Evolutionary conservation across 2,329 filamentous ascomycete genomes (phyloP), one percentile per base, ranked within the genome.

Genomic region (Penicillium aurantiogriseum): DNA sequence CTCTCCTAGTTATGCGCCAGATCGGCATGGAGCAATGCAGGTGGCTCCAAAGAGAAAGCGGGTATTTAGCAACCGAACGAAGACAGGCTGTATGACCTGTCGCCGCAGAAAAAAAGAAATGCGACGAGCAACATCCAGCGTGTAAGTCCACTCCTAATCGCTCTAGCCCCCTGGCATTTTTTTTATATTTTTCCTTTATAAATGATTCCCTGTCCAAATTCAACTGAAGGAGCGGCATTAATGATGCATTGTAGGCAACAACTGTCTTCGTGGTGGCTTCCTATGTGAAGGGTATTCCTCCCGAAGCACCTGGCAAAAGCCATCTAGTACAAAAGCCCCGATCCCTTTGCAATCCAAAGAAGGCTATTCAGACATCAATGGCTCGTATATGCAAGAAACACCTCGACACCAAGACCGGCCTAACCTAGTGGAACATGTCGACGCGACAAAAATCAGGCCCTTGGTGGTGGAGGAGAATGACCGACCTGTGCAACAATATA

Each of bases 81-180:
- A 97, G 78, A 97, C 92, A 10, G 92, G 92, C 33, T 97, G 93
- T 74, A 86, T 96, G 76, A 97, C 93, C 6, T 97, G 93, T 73
- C 84, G 93, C 59, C 85, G 86, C 71, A 85, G 93, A 58, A 97
- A 97, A 97, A 83, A 97, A 97, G 85, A 97, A 97, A 77, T 97
- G 94, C 71, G 93, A 97, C 71, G 94, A 97, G 79, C 85, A 84
- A 53, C 95, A 96, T 74, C 94, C 94, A 27, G 87, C 91, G 74
- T 97, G 94, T 95, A 81, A 81, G 89, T 74, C 49, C 44, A 33
- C 50, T 38, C 29, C 53, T 48, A 23, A 52, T 35, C 29, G 31
- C 46, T 59, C 44, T 57, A 35, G 27, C 21, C 53, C 36, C 4
- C 2, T n/a, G 10, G 27, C 9, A 44, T 39, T 47, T 38, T 45